Base-by-base conservation (phyloP, 1,284 basidiomycete species). In the Macrocystidia cucumis region DNA sequence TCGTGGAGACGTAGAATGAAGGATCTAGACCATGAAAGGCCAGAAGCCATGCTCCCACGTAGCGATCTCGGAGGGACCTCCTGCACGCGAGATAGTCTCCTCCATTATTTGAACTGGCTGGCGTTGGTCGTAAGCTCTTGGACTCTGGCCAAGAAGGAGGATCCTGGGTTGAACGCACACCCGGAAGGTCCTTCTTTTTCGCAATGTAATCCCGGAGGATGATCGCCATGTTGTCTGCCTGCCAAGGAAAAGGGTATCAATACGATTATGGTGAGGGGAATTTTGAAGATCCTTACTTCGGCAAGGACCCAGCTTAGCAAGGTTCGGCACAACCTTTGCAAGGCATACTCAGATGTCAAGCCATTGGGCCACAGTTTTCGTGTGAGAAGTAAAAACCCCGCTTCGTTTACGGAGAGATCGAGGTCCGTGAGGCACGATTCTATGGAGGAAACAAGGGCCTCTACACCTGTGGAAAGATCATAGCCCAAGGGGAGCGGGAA, bases 281-380 rank as follows among this genome's bases (percentile, higher is more conserved):
- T 25, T 20, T 26, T 20, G 39, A 14, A 13, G 2, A 9, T 17
- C 34, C 65, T 35, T 44, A 82, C 84, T 65, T 86, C 81, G 1
- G 71, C 66, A 41, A 80, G 51, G 20, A 81, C 69, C 78, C 78
- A 82, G 19, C 51, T 63, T 6, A 84, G 42, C 0, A 81, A 57
- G 8, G 62, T 62, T 32, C 63, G 63, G n/a, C 70, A 59, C 16
- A 81, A 54, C 33, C 77, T 62, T 34, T 60, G 65, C 34, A 74
- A 52, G 4, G 69, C 78, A 52, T 87, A 86, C 16, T 78, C 72
- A 5, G 84, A 79, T 29, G 76, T 68, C 55, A 86, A 65, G 4
- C 75, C 69, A 43, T 73, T 80, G 0, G 86, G 85, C 77, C 78
- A 86, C 40, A 84, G 72, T 42, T 75, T 69, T 33, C 74, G 69